Evolutionary conservation across 768 basidiomycete species (phyloP), one percentile per base, ranked within the genome.

Genomic region (Agrocybe pediades): DNA sequence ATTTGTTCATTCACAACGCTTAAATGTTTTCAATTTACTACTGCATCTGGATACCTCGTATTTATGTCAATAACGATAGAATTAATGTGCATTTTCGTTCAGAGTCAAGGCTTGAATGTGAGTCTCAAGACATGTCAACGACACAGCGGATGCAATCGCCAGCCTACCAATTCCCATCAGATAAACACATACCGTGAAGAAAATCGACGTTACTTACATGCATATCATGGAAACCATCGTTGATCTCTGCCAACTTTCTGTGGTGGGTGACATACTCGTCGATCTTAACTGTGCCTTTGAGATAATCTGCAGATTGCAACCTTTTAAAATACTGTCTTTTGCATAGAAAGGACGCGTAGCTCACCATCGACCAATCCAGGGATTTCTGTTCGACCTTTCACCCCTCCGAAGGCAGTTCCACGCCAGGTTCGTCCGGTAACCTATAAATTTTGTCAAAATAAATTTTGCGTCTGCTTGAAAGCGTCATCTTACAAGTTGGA

Each of bases 251-350:
- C 29, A 95, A 75, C 39, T 73, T 81, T 62, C 87, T 82, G 61
- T 83, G 76, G 73, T 98, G 96, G 43, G 96, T 96, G 55, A 98
- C 88, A 69, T 96, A 99, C 69, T 98, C 93, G 67, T 99, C 95
- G 48, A 99, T 86, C 74, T 88, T 92, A 64, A 96, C 76, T 60
- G 80, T 86, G 51, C 90, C 91, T 16, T 76, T 68, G 55, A 95
- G 80, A 71, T 95, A 96, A 60, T 94, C 93, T 54, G 26, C 20
- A 47, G 45, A 9, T 42, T 45, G 27, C 40, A 8, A 40, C 41
- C 33, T n/a, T 15, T 36, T 36, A n/a, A 47, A n/a, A 29, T 17
- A 46, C 27, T n/a, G 15, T 21, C 27, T 43, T 9, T 8, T 6
- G 46, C 20, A 20, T 13, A 26, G 11, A 16, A 44, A 13, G 42